Evolutionary conservation across 108 stramenopile species (phyloP).

Genomic region (Aureococcus anophagefferens): DNA sequence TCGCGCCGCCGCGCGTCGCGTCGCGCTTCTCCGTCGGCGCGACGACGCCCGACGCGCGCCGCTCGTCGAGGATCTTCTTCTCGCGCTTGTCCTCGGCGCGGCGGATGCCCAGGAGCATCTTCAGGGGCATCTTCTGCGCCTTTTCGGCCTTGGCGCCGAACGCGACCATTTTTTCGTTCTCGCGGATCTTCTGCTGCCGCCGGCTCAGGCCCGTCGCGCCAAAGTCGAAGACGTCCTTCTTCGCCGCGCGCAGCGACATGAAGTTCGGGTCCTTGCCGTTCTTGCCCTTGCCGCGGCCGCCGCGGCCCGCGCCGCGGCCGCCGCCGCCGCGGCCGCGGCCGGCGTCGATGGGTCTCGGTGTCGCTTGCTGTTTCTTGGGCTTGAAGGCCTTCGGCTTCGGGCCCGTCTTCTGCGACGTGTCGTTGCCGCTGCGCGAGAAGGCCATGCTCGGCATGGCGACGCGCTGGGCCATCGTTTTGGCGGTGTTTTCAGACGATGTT

Average conservation of each 20-base stretch:
- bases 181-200: background rate
- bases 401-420: slow-evolving; percentile 19
- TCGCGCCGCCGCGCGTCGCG: background rate
- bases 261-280: too few relatives aligned
- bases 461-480: background rate
- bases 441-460: slow-evolving; percentile 2
- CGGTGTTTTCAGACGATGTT: too few relatives aligned
- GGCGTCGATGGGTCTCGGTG: too few relatives aligned
- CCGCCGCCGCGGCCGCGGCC: too few relatives aligned
- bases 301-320: too few relatives aligned
- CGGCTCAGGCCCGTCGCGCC: background rate
- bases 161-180: background rate
- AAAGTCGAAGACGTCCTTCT: background rate
- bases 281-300: too few relatives aligned
- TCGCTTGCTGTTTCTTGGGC: too few relatives aligned
- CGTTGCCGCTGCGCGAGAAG: slow-evolving; percentile 23
- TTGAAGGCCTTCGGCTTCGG: background rate
- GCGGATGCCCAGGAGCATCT: background rate
- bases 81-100: background rate
- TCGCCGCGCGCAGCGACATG: background rate
- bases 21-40: background rate
- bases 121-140: background rate
- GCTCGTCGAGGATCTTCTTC: background rate
- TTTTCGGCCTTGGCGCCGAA: background rate
- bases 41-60: background rate